Evolutionary conservation across 2,329 filamentous ascomycete species (phyloP), one percentile per base, ranked within the genome.

Genomic region (Fusarium odoratissimum): DNA sequence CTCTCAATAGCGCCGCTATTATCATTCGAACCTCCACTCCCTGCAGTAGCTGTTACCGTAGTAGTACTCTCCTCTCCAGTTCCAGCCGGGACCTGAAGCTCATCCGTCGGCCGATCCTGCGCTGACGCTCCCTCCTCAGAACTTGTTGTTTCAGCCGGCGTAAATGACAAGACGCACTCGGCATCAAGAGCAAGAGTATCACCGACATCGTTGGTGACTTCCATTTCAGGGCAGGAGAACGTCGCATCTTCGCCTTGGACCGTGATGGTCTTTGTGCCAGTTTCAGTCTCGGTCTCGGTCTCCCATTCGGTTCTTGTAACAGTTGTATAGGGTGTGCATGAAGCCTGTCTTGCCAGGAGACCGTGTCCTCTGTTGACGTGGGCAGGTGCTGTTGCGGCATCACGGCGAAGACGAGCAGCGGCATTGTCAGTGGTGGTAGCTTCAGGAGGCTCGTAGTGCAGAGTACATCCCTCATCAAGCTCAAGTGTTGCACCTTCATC

Each of bases 221-320:
- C 64, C 64, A 67, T 67, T 16, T 60, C 52, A 2, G 64, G 64
- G 12, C 64, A 67, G 2, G 64, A 67, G 12, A 67, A 67, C 0
- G 64, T 67, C 8, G 11, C 64, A 1, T 67, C 62, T 2, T 60
- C 64, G 1, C 62, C 64, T 4, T 60, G 54, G 0, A 67, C 62
- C 2, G 40, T 42, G 0, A 67, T 17, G 1, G 64, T 67, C 7
- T 23, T 48, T 3, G 62, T 67, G 1, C 62, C 64, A 1, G 64
- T 67, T 21, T 52, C 40, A 0, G 62, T 67, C 3, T n/a, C 8
- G 0, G 63, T 60, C 5, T 67, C 40, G 0, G 64, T 67, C 10
- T 67, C 31, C 62, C 54, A 67, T 8, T 67, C 9, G 0, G 62
- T 67, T 2, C 16, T 30, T 11, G 64, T 67, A 1, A 37, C 25